Evolutionary conservation across 352 stramenopile species (phyloP), one percentile per base, ranked within the genome.

Genomic region (Phytophthora ramorum): DNA sequence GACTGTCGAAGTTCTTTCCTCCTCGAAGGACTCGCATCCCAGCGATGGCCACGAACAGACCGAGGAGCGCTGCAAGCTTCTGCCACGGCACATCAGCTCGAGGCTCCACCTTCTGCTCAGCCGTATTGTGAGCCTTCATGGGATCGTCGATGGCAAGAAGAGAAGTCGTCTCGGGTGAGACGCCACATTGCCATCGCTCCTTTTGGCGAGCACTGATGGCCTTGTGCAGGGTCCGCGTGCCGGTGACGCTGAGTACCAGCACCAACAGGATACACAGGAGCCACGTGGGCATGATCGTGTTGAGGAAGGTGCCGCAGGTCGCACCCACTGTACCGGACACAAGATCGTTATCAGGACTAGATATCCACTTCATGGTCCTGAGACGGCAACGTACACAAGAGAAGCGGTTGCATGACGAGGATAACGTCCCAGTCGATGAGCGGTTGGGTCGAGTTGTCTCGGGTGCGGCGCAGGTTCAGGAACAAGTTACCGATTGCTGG

Each of bases 341-440:
- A n/a, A 54, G 55, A 0, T 45, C 12, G 43, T 16, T 38, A 16
- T 58, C 13, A 66, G 50, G 9, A 61, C 14, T n/a, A 16, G 34
- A 26, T 41, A 50, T 48, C n/a, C 13, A 38, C 8, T 38, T 7
- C 30, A 35, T 8, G 30, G 16, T 13, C 19, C 30, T 22, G 32
- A 43, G 17, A 17, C 7, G 4, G 26, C 3, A n/a, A 78, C 79
- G 51, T 83, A 91, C 83, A 79, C 40, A 91, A 37, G 7, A 91
- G 66, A 68, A 98, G 80, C 6, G 97, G 97, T 75, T 99, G 95
- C 96, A 99, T 98, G 8, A 98, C 87, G 12, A 99, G 69, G 52
- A 99, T 97, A 32, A 98, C 81, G 75, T 99, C 96, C 97, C 97
- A 99, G 81, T 99, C 95, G 10, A 99, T 97, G 5, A 99, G 78